Percentiles rank a stretch among this genome's conserved stretches.
These are phyloP conservation scores for Fallopia convolvulus DNA, from an alignment of 148 eudicot genomes.

Conservation along the genomic window DNA sequence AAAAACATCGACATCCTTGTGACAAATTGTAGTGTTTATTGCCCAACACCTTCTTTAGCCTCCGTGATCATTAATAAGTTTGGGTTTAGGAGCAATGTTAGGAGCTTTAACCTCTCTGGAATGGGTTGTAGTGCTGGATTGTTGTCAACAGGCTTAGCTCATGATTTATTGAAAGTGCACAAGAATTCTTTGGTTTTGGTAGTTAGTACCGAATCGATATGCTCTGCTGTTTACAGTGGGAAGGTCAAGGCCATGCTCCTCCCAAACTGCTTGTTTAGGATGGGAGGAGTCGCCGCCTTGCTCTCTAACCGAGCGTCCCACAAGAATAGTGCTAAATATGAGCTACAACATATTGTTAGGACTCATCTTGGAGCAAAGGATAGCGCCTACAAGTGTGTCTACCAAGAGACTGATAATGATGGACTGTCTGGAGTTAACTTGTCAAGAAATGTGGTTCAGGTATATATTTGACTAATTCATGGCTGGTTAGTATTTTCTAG, in stretches of 20 bases:
- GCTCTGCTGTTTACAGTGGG: conserved; percentile 25
- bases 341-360: conserved; percentile 31
- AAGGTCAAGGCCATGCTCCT: conserved; percentile 41
- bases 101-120: conserved; percentile 35
- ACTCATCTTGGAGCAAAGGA: conserved; percentile 43
- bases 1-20: conserved; percentile 31
- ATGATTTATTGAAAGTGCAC: conserved; percentile 37
- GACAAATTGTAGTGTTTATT: conserved; percentile 34
- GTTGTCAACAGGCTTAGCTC: conserved; percentile 27
- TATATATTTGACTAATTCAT: neutral
- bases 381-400: conserved; percentile 33
- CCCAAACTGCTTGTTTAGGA: conserved; percentile 38
- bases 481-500: neutral
- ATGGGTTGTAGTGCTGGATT: conserved; percentile 48
- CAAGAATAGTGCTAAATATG: conserved; percentile 27
- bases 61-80: conserved; percentile 30
- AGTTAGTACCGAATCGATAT: conserved; percentile 33
- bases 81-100: conserved; percentile 33
- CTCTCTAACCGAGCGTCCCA: conserved; percentile 28
- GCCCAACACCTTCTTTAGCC: conserved; percentile 38
- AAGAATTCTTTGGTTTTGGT: conserved; percentile 30
- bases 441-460: conserved; percentile 29
- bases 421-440: conserved; percentile 28
- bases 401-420: conserved; percentile 26
- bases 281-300: conserved; percentile 35